phyloP scores from a whole-genome alignment of 345 rosid species.

The Brassica rapa region DNA sequence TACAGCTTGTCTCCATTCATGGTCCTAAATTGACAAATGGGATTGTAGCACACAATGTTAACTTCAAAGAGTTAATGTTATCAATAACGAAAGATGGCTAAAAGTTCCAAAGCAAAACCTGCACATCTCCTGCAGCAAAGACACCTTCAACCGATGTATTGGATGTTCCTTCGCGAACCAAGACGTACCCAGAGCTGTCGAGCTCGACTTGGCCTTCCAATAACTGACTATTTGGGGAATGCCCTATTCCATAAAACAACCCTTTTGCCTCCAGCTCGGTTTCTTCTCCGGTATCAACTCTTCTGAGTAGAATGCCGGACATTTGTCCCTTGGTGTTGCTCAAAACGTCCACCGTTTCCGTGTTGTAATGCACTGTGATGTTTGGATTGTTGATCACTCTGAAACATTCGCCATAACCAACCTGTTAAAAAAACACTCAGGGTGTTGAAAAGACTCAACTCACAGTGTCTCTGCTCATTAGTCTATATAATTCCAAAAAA shows the following conservation, averaged over 20 bases:
- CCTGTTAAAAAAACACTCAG: conserved; percentile 99
- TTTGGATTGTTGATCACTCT: conserved; percentile 98
- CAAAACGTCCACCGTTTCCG: conserved; percentile 76
- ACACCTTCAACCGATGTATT: conserved; percentile 89
- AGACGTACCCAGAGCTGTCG: conserved; percentile 74
- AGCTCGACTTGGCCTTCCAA: conserved; percentile 94
- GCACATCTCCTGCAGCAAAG: conserved; percentile 98
- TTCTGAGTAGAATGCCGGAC: conserved; percentile 81
- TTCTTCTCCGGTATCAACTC: conserved; percentile 75
- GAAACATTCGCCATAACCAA: conserved; percentile 99
- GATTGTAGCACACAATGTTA: conserved; percentile 18
- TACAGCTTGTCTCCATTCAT: conserved; percentile 96
- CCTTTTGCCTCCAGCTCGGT: conserved; percentile 90
- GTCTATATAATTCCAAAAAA: conserved; percentile 50
- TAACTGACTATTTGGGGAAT: conserved; percentile 87
- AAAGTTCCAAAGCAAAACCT: conserved; percentile 53
- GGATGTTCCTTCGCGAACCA: conserved; percentile 75
- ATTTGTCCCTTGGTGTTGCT: conserved; percentile 93
- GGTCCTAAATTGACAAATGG: conserved; percentile 58
- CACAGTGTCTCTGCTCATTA: conserved; percentile 65
- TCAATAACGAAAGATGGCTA: neutral
- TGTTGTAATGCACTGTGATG: conserved; percentile 90
- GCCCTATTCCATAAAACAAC: conserved; percentile 97
- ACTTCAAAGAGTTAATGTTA: conserved; percentile 12
- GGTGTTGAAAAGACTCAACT: conserved; percentile 96